A percentile compares a stretch with the other conserved stretches of the same genome.
These are phyloP conservation scores for Capsicum baccatum DNA, from an alignment of 257 asterid species.

Conservation along the genomic window DNA sequence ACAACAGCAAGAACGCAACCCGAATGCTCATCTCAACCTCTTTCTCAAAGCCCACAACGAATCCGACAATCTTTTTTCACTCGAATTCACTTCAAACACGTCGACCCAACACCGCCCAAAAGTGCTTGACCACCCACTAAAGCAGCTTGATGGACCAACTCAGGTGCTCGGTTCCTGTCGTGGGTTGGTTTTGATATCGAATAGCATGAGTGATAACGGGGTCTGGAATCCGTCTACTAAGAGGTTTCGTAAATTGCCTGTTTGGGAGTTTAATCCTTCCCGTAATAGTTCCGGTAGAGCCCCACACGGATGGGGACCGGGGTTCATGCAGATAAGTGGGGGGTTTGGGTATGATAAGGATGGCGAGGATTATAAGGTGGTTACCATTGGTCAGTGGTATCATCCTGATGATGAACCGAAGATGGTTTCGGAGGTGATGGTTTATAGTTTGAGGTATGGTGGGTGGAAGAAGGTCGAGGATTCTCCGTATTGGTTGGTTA, in stretches of 20 bases:
- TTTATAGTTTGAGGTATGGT: slow-evolving; percentile 57
- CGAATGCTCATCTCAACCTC: slow-evolving; percentile 44
- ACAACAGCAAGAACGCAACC: slow-evolving; percentile 29
- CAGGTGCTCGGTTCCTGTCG: slow-evolving; percentile 36
- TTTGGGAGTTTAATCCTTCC: slow-evolving; percentile 8
- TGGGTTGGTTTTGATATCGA: slow-evolving; percentile 37
- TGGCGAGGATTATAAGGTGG: slow-evolving; percentile 61
- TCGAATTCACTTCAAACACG: slow-evolving; percentile 29
- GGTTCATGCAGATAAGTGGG: slow-evolving; percentile 29
- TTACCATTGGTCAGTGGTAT: slow-evolving; percentile 45
- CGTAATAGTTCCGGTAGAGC: neutral
- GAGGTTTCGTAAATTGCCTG: slow-evolving; percentile 44
- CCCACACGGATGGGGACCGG: neutral
- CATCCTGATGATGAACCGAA: slow-evolving; percentile 33
- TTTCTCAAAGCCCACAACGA: slow-evolving; percentile 50
- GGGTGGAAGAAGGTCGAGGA: slow-evolving; percentile 53
- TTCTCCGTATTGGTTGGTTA: slow-evolving; percentile 48
- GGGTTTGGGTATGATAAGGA: slow-evolving; percentile 57
- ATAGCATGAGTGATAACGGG: slow-evolving; percentile 30
- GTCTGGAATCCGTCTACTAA: slow-evolving; percentile 61
- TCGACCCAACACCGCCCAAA: neutral
- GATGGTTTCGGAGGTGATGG: slow-evolving; percentile 41
- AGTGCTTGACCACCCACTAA: neutral
- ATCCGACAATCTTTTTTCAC: slow-evolving; percentile 31
- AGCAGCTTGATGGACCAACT: slow-evolving; percentile 4